Evolutionary conservation across 805 yeast species (phyloP), one percentile per base, ranked within the genome.

Genomic region (Pichia rugopelliculosa): DNA sequence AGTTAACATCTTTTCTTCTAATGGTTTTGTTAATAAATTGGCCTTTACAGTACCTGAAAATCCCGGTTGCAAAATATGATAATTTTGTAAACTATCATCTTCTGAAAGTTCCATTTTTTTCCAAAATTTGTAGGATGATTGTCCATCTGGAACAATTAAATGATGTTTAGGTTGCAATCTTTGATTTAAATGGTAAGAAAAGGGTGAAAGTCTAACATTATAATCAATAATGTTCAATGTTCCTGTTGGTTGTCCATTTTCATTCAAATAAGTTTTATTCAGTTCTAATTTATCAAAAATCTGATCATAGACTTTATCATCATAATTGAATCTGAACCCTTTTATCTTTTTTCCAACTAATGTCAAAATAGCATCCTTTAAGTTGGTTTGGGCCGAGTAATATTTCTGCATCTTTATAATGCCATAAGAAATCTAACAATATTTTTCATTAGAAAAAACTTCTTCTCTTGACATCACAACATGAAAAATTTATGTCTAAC

Each of bases 151-250:
- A 23, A 87, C 66, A 4, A 87, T 52, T 0, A 84, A 55, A 57
- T 89, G 89, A 24, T 74, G 77, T 30, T 66, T 61, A 0, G 96
- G 96, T 36, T 74, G 65, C 13, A 84, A 64, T 26, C 68, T 69
- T 46, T 79, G 72, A 60, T 85, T 72, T n/a, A 90, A 57, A 52
- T 80, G 75, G 1, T 80, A 69, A 0, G 90, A 75, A 55, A 83
- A 77, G 2, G 80, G 66, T 5, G 85, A 80, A 27, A 74, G 70
- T 1, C 84, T 82, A 0, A 84, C 69, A 53, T 79, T 79, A 11
- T 79, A 67, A 53, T 84, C 90, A 6, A 84, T 58, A 0, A 85
- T 72, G 50, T 75, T 75, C 22, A 75, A 66, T n/a, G 60, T 58
- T 0, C 51, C 36, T 17, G 66, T 55, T 6, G 59, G 71, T 54